Evolutionary conservation across 208 protist genomes (phyloP), one percentile per base, ranked within the genome.

Genomic region (Herpetomonas muscarum): DNA sequence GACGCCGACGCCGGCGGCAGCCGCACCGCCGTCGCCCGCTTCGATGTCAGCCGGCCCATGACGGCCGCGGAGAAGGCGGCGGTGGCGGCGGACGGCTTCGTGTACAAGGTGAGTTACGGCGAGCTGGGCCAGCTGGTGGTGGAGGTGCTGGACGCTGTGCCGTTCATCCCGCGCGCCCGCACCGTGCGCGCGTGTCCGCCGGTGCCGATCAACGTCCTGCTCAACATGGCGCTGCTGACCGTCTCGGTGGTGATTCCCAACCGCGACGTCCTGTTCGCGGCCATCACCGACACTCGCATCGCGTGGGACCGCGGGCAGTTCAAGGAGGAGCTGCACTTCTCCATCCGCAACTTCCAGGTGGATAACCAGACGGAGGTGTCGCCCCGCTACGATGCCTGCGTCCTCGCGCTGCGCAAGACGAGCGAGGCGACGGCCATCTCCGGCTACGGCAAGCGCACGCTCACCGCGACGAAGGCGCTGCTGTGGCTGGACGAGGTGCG

Each of bases 291-390:
- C 67, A 72, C 75, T 15, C 76, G 77, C 32, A 47, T 93, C 32
- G 74, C 72, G 56, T 90, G 76, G 76, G 68, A 73, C 39, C 69
- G 85, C 12, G 37, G 75, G 26, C 65, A 67, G 26, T 52, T 58
- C 19, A 72, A 66, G 28, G 85, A 94, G 65, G 25, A 57, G 34
- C 47, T 74, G 17, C 59, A 73, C 45, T 83, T 92, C 57, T 85
- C 78, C 57, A 50, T 96, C 1, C 64, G 75, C 47, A 93, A 92
- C 59, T 88, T 89, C 55, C 89, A 96, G 68, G 64, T 93, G 15
- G 89, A 96, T 58, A 96, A 96, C 61, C 83, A 93, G 60, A 81
- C 76, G 21, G 85, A 96, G 70, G 58, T 77, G 24, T 73, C 75
- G 34, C 89, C 89, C 15, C 55, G 67, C 34, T 92, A 89, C 73